Evolutionary conservation across 768 basidiomycete species (phyloP), one percentile per base, ranked within the genome.

Genomic region (Tylopilus rubrobrunneus): DNA sequence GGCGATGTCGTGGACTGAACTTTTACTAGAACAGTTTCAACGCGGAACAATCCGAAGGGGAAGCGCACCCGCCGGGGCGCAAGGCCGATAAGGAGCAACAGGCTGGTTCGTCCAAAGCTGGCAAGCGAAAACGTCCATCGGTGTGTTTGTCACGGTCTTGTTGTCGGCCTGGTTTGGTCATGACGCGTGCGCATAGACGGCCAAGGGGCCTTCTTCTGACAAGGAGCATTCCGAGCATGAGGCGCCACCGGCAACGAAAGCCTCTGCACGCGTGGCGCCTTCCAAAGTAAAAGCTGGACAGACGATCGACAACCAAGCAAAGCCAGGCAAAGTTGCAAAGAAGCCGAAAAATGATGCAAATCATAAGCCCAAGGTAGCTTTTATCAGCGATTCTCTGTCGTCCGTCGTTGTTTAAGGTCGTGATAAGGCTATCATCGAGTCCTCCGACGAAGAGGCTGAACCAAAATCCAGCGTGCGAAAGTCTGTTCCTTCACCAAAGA

Each of bases 321-420:
- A 62, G 52, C 25, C 55, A 1, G 19, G 44, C 4, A 58, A 58
- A 19, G 31, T 34, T 5, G 37, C 57, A 19, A 61, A 55, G 53
- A 60, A 63, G 42, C 53, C 51, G 29, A 66, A 66, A 29, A 63
- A 52, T n/a, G 56, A 60, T 3, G 48, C 43, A 21, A 56, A 58
- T 21, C 61, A 45, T 53, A 69, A 70, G 48, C 70, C 69, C 49
- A 67, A 60, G 52, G 68, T 65, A 27, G 11, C 57, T 44, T 14
- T 31, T 46, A 27, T 14, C 25, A 19, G 15, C 25, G 9, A 9
- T n/a, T n/a, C 4, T n/a, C 11, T 25, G n/a, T 51, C 2, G 19
- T 51, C 15, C 4, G 7, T 29, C 19, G 25, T 41, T 21, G 28
- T 49, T 27, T 29, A 48, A 25, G 25, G 12, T 44, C 29, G 9